Base-by-base conservation (phyloP, 1,139 yeast genomes). In the Wickerhamomyces sp. region DNA sequence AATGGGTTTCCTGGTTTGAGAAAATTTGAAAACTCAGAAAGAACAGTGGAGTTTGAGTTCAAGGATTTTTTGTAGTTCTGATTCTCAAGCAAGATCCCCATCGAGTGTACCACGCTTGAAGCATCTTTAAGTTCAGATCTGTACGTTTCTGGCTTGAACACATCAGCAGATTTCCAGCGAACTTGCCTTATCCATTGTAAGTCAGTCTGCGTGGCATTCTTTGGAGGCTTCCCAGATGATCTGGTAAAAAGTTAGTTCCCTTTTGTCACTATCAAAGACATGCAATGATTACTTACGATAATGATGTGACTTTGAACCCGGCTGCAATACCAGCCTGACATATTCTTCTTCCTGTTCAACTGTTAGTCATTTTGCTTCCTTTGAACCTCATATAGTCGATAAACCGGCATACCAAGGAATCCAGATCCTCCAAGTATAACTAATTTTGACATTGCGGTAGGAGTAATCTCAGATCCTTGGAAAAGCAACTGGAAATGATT, bases 341-440 rank as follows among this genome's bases (percentile, higher is more conserved):
- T 13, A 88, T 77, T 40, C 84, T 72, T 39, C 72, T 72, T 16
- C 87, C 86, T 59, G 21, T 3, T 12, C 10, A 9, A 9, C 18
- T 24, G 37, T 36, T 35, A 32, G 39, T 23, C 8, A 21, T 12
- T 8, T 18, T 13, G 12, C 6, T 6, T 9, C n/a, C n/a, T n/a
- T n/a, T n/a, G n/a, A n/a, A n/a, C n/a, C n/a, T n/a, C n/a, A 5
- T 10, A 11, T 3, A 18, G 12, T 16, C 13, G 16, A 14, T 14
- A 20, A 14, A 15, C 13, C 6, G 10, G 47, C 61, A 31, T 48
- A 42, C 80, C 80, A 15, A 88, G 60, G 53, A 85, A 85, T 4
- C 96, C 96, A 41, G 76, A 78, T 1, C 96, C 96, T 15, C 96
- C 96, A 48, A 88, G 75, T 0, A 87, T 85, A 8, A 85, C 52